Percentiles rank a stretch among this genome's conserved stretches.
Conservation (phyloP, 2,329 filamentous ascomycete genomes). For the Nemania bipapillata region DNA sequence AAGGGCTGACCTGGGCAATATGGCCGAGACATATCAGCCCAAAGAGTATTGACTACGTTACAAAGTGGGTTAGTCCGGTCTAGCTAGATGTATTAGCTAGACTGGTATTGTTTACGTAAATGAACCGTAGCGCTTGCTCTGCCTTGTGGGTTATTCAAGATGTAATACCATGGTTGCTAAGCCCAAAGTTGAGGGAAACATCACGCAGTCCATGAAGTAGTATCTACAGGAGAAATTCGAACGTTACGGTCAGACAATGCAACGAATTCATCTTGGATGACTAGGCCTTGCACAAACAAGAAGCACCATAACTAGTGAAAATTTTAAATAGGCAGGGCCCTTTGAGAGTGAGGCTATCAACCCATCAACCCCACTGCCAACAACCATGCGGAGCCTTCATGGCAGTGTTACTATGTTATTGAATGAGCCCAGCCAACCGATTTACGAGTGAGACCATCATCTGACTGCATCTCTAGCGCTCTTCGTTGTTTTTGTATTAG, state of each 20-base stretch:
- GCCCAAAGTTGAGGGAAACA: not conserved
- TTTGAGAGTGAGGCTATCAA: not conserved
- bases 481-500: conserved; percentile 13
- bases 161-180: not conserved
- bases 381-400: conserved; percentile 6
- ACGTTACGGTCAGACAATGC: conserved; percentile 5
- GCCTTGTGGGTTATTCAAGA: not conserved
- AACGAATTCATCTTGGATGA: not conserved
- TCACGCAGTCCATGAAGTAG: not conserved
- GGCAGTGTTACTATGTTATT: conserved; percentile 19
- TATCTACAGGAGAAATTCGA: not conserved
- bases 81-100: too few species aligned
- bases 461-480: conserved; percentile 1
- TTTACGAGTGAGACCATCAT: conserved; percentile 1
- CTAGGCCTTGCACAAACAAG: conserved; percentile 6
- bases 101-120: too few species aligned
- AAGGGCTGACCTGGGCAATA: conserved; percentile 32
- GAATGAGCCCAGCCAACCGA: conserved; percentile 5
- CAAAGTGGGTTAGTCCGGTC: not conserved
- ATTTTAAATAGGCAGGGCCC: not conserved
- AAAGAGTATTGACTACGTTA: conserved; percentile 15
- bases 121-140: too few species aligned
- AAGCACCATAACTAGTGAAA: conserved; percentile 3
- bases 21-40: conserved; percentile 43
- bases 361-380: conserved; percentile 3